Evolutionary conservation across 176 grass and related monocot genomes (phyloP).

Genomic region (Lolium rigidum): DNA sequence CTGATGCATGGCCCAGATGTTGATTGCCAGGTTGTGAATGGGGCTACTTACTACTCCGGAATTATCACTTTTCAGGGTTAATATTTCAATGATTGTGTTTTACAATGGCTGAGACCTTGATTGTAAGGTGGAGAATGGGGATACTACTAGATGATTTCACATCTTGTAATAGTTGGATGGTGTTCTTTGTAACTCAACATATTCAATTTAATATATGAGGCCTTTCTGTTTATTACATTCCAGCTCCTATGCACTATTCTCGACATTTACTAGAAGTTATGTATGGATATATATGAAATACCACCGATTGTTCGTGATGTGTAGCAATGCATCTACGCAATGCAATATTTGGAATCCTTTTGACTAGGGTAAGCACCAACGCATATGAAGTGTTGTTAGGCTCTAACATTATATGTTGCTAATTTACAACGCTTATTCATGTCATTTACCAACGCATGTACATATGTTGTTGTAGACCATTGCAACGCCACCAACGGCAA

Average conservation of each 20-base stretch:
- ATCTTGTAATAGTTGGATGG: not conserved
- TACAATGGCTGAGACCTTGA: not conserved
- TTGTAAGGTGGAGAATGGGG: not conserved
- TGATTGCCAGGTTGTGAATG: not conserved
- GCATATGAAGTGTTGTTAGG: no score
- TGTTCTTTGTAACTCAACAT: not conserved
- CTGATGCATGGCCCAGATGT: not conserved
- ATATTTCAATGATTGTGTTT: not conserved
- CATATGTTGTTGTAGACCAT: no score
- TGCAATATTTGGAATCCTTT: no score
- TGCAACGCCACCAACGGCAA: no score
- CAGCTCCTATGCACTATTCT: not conserved
- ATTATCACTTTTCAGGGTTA: not conserved
- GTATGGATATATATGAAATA: no score
- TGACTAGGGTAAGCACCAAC: no score
- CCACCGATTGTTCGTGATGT: no score
- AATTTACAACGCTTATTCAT: no score
- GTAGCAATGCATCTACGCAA: no score
- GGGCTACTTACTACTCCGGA: not conserved
- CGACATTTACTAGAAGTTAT: no score
- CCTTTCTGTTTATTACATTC: not conserved
- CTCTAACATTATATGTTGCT: no score
- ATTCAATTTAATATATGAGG: not conserved
- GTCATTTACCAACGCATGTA: no score
- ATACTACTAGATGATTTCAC: not conserved